Conservation (phyloP, 768 basidiomycete genomes). For the Serpula lacrymans region DNA sequence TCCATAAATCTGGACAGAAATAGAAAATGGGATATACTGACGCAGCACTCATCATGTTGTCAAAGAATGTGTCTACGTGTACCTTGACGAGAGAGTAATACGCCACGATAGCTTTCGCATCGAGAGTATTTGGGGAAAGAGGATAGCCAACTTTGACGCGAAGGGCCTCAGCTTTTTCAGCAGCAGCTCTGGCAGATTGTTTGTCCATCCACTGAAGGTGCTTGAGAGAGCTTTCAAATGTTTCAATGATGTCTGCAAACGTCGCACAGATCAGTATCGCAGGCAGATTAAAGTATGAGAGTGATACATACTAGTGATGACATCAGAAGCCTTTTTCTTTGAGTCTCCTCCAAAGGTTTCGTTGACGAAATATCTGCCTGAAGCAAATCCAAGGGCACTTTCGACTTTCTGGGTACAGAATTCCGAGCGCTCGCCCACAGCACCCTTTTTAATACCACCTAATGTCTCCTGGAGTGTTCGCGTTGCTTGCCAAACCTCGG, state of each 20-base stretch:
- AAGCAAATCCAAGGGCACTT: constrained; percentile 77
- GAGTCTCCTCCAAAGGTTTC: constrained; percentile 78
- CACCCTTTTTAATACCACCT: constrained; percentile 84
- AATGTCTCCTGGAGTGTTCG: constrained; percentile 68
- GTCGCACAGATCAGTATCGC: constrained; percentile 14
- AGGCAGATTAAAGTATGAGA: too few species aligned
- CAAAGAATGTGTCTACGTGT: constrained; percentile 71
- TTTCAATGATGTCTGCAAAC: constrained; percentile 66
- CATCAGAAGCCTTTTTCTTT: constrained; percentile 72
- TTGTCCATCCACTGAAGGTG: constrained; percentile 91
- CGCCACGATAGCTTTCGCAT: constrained; percentile 59
- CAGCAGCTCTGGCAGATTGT: constrained; percentile 74
- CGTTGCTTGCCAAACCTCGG: constrained; percentile 76
- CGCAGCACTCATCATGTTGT: constrained; percentile 72
- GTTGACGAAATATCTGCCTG: constrained; percentile 86
- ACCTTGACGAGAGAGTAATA: constrained; percentile 78
- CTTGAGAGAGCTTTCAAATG: constrained; percentile 77
- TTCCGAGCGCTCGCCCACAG: constrained; percentile 77
- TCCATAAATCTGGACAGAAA: not conserved
- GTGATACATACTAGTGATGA: constrained; percentile 64
- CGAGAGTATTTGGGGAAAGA: constrained; percentile 74
- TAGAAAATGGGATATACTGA: constrained; percentile 27
- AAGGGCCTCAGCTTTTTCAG: constrained; percentile 61
- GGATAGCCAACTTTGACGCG: constrained; percentile 95
- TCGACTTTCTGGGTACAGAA: constrained; percentile 78